These are phyloP conservation scores for Rhododendron ferrugineum DNA, from an alignment of 148 eudicot genomes.

Conservation along the genomic window DNA sequence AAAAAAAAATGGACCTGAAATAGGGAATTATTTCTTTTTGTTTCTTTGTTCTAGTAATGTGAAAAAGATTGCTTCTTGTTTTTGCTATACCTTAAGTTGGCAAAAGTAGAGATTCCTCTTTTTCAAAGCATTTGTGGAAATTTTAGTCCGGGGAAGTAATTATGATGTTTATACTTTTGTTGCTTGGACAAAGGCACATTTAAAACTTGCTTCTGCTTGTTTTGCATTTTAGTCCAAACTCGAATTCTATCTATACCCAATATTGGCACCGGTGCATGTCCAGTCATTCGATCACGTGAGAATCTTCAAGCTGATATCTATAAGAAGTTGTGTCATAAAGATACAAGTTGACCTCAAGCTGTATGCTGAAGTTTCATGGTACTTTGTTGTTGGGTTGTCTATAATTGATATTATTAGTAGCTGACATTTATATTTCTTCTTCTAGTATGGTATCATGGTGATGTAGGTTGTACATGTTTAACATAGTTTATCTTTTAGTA, in stretches of 20 bases:
- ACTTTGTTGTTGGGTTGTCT: background rate
- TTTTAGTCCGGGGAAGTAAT: background rate
- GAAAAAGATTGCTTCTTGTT: background rate
- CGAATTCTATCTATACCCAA: background rate
- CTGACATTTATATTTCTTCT: background rate
- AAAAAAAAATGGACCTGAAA: background rate
- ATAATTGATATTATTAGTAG: background rate
- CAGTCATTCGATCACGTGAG: background rate
- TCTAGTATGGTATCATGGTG: background rate
- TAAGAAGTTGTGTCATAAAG: background rate
- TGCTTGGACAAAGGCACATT: background rate
- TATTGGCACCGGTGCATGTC: background rate
- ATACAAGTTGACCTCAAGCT: background rate
- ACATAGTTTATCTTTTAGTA: background rate
- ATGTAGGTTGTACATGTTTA: background rate
- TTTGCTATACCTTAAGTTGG: background rate
- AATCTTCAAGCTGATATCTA: background rate
- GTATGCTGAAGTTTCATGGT: background rate
- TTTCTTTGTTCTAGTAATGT: background rate
- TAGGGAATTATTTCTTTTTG: background rate
- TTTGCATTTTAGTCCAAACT: background rate
- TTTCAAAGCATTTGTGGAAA: background rate
- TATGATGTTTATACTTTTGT: background rate
- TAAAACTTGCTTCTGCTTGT: background rate
- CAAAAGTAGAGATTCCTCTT: background rate